These are phyloP conservation scores for Parsonsia alboflavescens DNA, from an alignment of 257 asterid genomes.

Conservation along the genomic window DNA sequence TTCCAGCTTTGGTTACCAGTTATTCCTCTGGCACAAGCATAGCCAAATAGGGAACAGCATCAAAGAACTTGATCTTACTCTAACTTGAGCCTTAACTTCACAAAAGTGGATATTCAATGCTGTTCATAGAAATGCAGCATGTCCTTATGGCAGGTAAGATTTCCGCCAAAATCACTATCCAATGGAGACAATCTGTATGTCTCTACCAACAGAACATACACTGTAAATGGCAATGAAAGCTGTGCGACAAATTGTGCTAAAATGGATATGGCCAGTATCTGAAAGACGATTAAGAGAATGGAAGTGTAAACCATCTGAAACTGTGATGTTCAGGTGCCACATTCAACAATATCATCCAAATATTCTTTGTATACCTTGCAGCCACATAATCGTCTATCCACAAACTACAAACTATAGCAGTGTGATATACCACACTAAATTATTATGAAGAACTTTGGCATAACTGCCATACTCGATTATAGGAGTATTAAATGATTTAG, in stretches of 20 bases:
- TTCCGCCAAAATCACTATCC: background rate
- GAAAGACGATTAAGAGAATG: background rate
- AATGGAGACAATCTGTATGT: background rate
- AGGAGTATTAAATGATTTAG: background rate
- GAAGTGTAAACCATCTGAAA: background rate
- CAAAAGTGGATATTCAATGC: background rate
- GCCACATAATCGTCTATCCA: background rate
- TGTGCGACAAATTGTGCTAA: background rate
- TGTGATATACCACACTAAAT: background rate
- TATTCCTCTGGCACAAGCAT: background rate
- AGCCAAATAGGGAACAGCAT: background rate
- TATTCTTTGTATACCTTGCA: background rate
- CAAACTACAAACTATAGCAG: background rate
- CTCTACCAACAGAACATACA: background rate
- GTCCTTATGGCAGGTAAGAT: background rate
- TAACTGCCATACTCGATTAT: background rate
- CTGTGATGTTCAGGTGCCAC: background rate
- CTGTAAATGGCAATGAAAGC: background rate
- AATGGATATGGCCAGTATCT: background rate
- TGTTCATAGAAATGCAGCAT: background rate
- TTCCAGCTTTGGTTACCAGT: background rate
- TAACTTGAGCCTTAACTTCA: background rate
- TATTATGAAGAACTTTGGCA: background rate
- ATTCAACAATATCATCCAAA: background rate
- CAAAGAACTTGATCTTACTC: background rate